Evolutionary conservation across 352 stramenopile species (phyloP), one percentile per base, ranked within the genome.

Genomic region (Globisporangium nunn): DNA sequence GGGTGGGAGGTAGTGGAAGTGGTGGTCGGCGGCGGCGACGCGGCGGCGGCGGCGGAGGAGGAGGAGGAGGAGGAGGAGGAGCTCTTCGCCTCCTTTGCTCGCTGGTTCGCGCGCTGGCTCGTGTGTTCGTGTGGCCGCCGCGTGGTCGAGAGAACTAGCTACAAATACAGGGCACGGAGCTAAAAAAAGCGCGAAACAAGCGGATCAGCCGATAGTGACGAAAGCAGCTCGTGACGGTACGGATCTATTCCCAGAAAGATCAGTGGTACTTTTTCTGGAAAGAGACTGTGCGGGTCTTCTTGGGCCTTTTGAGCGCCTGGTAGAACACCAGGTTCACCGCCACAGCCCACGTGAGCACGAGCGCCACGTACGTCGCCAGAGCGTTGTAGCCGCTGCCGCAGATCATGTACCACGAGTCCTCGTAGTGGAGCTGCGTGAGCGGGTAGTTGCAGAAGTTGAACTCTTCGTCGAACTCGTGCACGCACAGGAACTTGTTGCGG

Each of bases 381-480:
- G 77, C 67, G 40, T 46, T 62, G 70, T 91, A 91, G 49, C 71
- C 67, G 41, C 80, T 79, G 29, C 83, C 83, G 67, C 83, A 93
- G 63, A 93, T 86, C 73, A 88, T 89, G 67, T 91, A 93, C 81
- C 79, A 91, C 48, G 74, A 79, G 54, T 91, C 75, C 54, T 89
- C 71, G 51, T 81, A 81, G 45, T 75, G 60, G 62, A 91, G 57
- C 62, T 91, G 80, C n/a, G 76, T 73, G 56, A 86, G 61, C 0
- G 83, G 83, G 59, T 87, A 87, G 61, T 87, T 88, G 72, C 83
- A 93, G 29, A 93, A 47, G 48, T 85, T 89, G 48, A 87, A 93
- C 58, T 87, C 81, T 60, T 91, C 83, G n/a, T 93, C 77, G 50
- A 83, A 93, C 54, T 89, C 76, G 43, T 87, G 68, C 33, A 85